Base-by-base conservation (phyloP, 495 filamentous ascomycete species). In the Penicillium argentinense region DNA sequence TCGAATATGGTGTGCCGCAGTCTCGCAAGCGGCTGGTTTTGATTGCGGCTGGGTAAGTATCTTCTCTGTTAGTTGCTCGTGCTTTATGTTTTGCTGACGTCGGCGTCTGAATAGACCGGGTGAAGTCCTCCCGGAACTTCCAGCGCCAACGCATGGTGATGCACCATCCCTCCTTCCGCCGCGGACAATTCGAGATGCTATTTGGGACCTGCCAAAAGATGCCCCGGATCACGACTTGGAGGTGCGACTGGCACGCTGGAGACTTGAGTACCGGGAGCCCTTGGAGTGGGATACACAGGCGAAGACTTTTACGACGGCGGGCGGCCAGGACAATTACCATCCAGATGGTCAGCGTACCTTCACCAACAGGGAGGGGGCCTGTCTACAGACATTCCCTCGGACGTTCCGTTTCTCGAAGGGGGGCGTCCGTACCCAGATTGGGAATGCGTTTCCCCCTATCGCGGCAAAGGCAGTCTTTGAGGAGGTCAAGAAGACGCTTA, bases 381-480 rank as follows among this genome's bases (percentile, higher is more conserved):
- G 79, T 9, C 57, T 97, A 2, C 87, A 93, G 47, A 82, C 81
- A 0, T 97, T 96, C 39, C 89, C 90, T 0, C 9, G 69, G 0
- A 63, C 69, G 2, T 86, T 89, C 64, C 59, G 68, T 2, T 96
- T 96, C 49, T 54, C 64, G 0, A 32, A 43, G 0, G 45, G 32
- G 0, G 53, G 59, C 2, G 67, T 82, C 2, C 81, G 78, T 45
- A 84, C 75, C 52, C 88, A 93, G 58, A 88, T 96, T 49, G 92
- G 92, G 0, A 97, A 97, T 60, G 89, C 90, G 0, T 89, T 95
- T 5, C 88, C 90, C 0, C 83, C 91, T 0, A 36, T 36, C 16
- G 33, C 33, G 5, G 33, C 33, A 3, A 36, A 7, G 16, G 33
- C 33, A 4, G 21, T 36, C 5, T 36, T 19, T 9, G 12, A 19